Conservation (phyloP, 2,329 filamentous ascomycete genomes). For the Phyllosticta ampelicida region DNA sequence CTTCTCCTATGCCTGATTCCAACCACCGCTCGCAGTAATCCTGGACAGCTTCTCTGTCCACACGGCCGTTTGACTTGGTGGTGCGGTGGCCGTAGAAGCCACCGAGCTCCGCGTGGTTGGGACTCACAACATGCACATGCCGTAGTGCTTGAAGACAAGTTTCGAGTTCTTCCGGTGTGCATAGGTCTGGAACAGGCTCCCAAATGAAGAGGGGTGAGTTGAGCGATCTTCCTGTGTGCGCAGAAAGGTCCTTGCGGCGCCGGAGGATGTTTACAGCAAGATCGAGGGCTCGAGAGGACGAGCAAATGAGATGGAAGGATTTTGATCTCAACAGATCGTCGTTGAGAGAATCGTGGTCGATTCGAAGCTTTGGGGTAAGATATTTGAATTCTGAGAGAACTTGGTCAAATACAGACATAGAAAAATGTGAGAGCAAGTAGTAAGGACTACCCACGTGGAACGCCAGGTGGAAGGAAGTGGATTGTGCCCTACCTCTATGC, state of each 20-base stretch:
- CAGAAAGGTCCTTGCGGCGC: constrained; percentile 31
- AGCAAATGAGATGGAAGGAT: constrained; percentile 83
- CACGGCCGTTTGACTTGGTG: constrained; percentile 15
- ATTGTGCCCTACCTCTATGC: constrained; percentile 41
- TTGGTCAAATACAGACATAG: neutral
- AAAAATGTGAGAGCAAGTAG: neutral
- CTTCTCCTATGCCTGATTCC: constrained; percentile 23
- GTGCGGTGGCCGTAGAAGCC: constrained; percentile 58
- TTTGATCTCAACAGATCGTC: constrained; percentile 56
- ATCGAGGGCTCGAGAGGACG: constrained; percentile 62
- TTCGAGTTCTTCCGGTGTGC: constrained; percentile 53
- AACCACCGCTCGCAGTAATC: constrained; percentile 29
- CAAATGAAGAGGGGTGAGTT: constrained; percentile 68
- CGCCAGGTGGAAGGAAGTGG: neutral
- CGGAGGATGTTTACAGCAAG: constrained; percentile 61
- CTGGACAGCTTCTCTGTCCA: constrained; percentile 31
- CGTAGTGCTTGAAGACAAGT: constrained; percentile 43
- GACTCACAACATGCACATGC: constrained; percentile 52
- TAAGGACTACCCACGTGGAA: neutral
- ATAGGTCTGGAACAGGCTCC: constrained; percentile 90
- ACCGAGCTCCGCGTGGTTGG: constrained; percentile 84
- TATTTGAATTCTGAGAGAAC: constrained; percentile 61
- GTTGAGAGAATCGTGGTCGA: constrained; percentile 63
- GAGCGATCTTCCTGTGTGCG: constrained; percentile 10
- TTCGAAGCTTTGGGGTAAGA: constrained; percentile 70